Base-by-base conservation (phyloP, 495 filamentous ascomycete genomes). In the Rhizodiscina lignyota region DNA sequence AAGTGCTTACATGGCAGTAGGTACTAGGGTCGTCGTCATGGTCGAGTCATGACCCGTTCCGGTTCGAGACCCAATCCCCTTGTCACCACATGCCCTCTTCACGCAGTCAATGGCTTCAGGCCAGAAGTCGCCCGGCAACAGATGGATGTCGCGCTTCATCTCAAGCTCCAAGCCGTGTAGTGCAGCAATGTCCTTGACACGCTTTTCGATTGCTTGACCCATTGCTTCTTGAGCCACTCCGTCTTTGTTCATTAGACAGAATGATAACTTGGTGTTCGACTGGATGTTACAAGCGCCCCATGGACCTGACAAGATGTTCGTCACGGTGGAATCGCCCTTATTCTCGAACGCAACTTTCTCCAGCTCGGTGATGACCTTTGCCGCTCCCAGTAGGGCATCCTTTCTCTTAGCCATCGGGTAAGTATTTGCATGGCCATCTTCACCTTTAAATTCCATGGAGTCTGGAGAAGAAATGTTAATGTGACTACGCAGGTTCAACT, bases 201-300 rank as follows among this genome's bases (percentile, higher is more conserved):
- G 21, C 2, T 8, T 20, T 20, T 36, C 32, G 28, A 40, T 44
- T 15, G 35, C 41, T 19, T 26, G 22, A 5, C 37, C 37, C 41
- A 44, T 44, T 17, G 36, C 18, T 1, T 35, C 32, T n/a, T 35
- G 37, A 5, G 18, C 30, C 5, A 21, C 22, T 4, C 24, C 36
- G 19, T 44, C 32, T 32, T 34, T 35, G 41, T 44, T 19, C 41
- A 44, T 44, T 12, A 44, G 27, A 33, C 41, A 44, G 22, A 44
- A 44, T 4, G 37, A 29, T 3, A 44, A 3, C 17, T 36, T 35
- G 22, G 32, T 36, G 32, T 35, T 33, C 4, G 36, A 40, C 19
- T 44, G 41, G 33, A 40, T 44, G 32, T 44, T 44, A 30, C 41
- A 44, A 5, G 41, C 41, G 13, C 41, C 41, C 36, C 28, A 26